A percentile compares a stretch with the other conserved stretches of the same genome.
Evolutionary conservation across 208 protist species (phyloP).

Genomic region (Angomonas deanei): DNA sequence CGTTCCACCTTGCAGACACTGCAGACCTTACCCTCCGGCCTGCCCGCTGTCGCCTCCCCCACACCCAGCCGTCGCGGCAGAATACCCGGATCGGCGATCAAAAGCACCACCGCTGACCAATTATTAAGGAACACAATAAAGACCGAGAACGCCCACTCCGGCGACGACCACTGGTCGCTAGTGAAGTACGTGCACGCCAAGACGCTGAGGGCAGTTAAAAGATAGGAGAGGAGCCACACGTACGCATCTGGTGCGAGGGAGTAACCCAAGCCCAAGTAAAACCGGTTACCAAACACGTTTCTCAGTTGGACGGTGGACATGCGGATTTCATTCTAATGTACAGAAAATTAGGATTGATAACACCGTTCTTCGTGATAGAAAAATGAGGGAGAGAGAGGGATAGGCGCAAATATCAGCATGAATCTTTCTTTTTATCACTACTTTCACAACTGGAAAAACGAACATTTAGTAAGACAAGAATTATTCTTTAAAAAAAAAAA

Average conservation of each 20-base stretch:
- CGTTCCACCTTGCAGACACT: constrained; percentile 46
- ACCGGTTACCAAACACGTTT: constrained; percentile 7
- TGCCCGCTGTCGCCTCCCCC: constrained; percentile 14
- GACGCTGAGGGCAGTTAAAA: constrained; percentile 7
- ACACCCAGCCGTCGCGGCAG: constrained; percentile 32
- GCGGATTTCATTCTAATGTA: too few relatives aligned
- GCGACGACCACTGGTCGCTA: constrained; percentile 15
- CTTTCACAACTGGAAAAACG: background rate
- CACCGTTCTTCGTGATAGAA: background rate
- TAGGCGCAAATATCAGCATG: too few relatives aligned
- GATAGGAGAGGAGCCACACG: constrained; percentile 22
- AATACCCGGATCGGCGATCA: constrained; percentile 46
- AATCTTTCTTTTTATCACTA: too few relatives aligned
- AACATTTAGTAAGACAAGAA: too few relatives aligned
- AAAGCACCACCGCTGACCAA: constrained; percentile 8
- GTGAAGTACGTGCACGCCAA: constrained; percentile 13
- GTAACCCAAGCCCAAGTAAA: background rate
- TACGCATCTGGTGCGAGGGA: constrained; percentile 22
- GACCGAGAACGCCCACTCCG: background rate
- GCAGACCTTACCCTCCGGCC: constrained; percentile 38
- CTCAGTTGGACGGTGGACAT: background rate
- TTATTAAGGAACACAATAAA: constrained; percentile 13
- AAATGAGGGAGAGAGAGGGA: too few relatives aligned
- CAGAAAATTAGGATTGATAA: constrained; percentile 5
- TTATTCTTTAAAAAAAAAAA: constrained; percentile 12